Evolutionary conservation across 257 asterid genomes (phyloP), one percentile per base, ranked within the genome.

Genomic region (Coffea canephora): DNA sequence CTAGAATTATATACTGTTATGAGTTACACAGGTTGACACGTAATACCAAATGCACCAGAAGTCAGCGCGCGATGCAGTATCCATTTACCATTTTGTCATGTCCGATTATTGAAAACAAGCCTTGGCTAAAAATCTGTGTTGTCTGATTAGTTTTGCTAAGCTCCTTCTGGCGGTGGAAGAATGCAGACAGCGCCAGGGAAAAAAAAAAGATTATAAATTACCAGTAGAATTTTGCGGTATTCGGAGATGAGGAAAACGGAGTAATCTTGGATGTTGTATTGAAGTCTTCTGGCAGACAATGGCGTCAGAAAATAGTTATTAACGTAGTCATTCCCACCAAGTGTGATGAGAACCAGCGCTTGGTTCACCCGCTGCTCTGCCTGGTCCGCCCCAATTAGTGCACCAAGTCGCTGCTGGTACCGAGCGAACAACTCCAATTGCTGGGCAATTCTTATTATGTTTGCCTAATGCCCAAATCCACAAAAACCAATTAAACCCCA

Each of bases 261-360:
- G 77, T 70, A 94, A 70, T 83, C 91, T 14, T 85, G 84, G 74
- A 94, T 72, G 76, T 77, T 83, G 48, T 61, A 89, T 36, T 91
- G 90, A 64, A 92, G 82, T 49, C 91, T 81, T 84, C 98, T 78
- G 12, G 71, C 25, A 19, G 87, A 82, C 0, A 90, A 15, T 6
- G 98, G 96, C 6, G 92, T 77, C 65, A 92, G 36, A 82, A 89
- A 92, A 80, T 94, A 92, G 81, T 94, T 94, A 82, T 94, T 94
- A 73, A 94, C 96, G 76, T 69, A 94, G 82, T 94, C 98, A 52
- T 94, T 94, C 23, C 97, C 97, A 3, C 97, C 97, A 6, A 94
- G 86, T 0, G 92, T 89, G 69, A 94, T 92, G 21, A 94, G 91
- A 18, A 92, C 89, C 1, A 94, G 84, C 0, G 91, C 97, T 13